Percentiles rank a stretch among this genome's conserved stretches.
Conservation (phyloP, 208 protist species). For the Acanthamoeba divionensis region DNA sequence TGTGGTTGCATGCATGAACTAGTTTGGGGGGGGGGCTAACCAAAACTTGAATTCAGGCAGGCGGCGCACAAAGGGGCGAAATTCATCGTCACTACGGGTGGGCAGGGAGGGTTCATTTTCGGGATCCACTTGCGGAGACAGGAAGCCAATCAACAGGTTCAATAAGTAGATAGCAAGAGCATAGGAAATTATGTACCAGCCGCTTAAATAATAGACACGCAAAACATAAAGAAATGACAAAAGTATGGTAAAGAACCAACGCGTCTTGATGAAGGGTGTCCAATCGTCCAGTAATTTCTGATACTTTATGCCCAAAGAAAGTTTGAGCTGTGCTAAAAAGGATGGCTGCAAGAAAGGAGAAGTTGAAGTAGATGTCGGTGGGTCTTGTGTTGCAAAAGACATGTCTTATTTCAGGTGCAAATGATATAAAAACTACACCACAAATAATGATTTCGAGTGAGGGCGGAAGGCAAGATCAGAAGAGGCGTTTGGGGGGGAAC, state of each 20-base stretch:
- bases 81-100: slow-evolving; percentile 81
- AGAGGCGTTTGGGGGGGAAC: too few species aligned
- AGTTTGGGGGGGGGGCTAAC: slow-evolving; percentile 80
- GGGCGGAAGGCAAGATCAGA: too few species aligned
- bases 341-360: slow-evolving; percentile 76
- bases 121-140: slow-evolving; percentile 92
- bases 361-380: neutral
- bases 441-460: too few species aligned
- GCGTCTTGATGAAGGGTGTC: neutral
- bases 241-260: slow-evolving; percentile 55
- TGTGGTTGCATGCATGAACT: too few species aligned
- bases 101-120: slow-evolving; percentile 80
- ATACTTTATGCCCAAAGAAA: neutral
- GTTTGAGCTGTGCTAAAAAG: neutral
- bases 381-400: neutral
- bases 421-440: too few species aligned
- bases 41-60: slow-evolving; percentile 96
- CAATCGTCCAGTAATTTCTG: slow-evolving; percentile 7
- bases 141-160: slow-evolving; percentile 92
- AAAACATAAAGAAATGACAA: slow-evolving; percentile 56
- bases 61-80: slow-evolving; percentile 93
- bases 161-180: slow-evolving; percentile 94
- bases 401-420: too few species aligned
- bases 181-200: slow-evolving; percentile 93
- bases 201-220: slow-evolving; percentile 51